Evolutionary conservation across 805 yeast genomes (phyloP).

Genomic region (Hanseniaspora valbyensis): DNA sequence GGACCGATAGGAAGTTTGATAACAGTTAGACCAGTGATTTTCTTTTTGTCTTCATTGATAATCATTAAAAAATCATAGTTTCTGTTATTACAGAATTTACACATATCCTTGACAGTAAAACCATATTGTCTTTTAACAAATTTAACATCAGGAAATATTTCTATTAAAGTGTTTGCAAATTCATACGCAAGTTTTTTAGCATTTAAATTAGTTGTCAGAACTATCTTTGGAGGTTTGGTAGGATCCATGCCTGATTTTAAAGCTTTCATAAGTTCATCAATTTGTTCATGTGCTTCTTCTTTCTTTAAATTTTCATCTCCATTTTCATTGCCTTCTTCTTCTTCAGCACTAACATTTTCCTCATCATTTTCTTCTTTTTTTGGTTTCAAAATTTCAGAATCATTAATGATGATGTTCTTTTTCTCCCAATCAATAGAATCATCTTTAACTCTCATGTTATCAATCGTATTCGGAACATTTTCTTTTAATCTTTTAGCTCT

Average conservation of each 20-base stretch:
- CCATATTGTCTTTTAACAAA: conserved; percentile 82
- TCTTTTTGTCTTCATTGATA: conserved; percentile 87
- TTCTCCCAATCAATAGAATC: conserved; percentile 52
- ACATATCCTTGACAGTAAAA: conserved; percentile 76
- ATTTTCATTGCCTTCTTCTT: conserved; percentile 8
- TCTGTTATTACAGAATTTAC: conserved; percentile 66
- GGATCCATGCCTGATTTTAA: conserved; percentile 30
- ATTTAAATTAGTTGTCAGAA: conserved; percentile 77
- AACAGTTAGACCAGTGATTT: conserved; percentile 82
- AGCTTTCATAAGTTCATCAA: conserved; percentile 32
- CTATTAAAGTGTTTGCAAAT: conserved; percentile 77
- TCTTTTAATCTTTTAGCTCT: conserved; percentile 66
- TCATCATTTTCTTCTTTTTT: conserved; percentile 4
- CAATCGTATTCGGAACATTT: conserved; percentile 75
- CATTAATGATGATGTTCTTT: conserved; percentile 24
- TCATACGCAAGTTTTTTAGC: conserved; percentile 83
- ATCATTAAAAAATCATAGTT: conserved; percentile 81
- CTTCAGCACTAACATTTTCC: conserved; percentile 5
- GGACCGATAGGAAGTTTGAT: conserved; percentile 94
- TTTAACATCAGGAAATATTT: conserved; percentile 71
- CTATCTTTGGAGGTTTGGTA: conserved; percentile 72
- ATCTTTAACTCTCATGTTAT: conserved; percentile 71
- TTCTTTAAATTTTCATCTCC: conserved; percentile 16
- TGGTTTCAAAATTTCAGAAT: conserved; percentile 23
- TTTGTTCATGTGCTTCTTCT: conserved; percentile 1